These are phyloP conservation scores for Clavispora fructus DNA, from an alignment of 805 yeast species.

Conservation along the genomic window DNA sequence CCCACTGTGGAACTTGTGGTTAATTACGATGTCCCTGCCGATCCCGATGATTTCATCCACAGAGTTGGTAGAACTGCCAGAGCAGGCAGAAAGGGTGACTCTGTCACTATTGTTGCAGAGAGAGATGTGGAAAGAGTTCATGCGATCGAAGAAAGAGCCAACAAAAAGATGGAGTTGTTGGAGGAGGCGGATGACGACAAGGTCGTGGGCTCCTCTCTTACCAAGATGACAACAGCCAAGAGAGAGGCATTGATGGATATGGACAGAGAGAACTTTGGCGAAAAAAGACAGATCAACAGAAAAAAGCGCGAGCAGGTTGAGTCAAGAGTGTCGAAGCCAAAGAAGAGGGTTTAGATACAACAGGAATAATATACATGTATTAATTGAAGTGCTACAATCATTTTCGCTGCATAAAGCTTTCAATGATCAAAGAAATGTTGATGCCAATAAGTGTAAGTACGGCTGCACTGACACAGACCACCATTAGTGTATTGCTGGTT, in stretches of 20 bases:
- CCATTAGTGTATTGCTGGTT: constrained; percentile 25
- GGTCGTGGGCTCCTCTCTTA: constrained; percentile 68
- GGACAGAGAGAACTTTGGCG: constrained; percentile 90
- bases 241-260: constrained; percentile 89
- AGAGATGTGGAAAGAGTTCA: constrained; percentile 76
- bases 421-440: constrained; percentile 24
- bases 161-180: constrained; percentile 72
- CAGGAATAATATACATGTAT: background rate
- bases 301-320: constrained; percentile 23
- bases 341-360: background rate
- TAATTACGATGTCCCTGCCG: constrained; percentile 91
- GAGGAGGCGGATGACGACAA: constrained; percentile 67
- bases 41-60: constrained; percentile 94
- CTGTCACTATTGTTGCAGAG: constrained; percentile 78
- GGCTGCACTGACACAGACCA: constrained; percentile 27
- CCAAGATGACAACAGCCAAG: constrained; percentile 71
- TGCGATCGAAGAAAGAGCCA: constrained; percentile 82
- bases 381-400: background rate
- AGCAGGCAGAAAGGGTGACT: constrained; percentile 87
- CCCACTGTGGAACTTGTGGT: constrained; percentile 87
- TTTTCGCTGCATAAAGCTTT: constrained; percentile 3
- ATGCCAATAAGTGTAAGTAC: constrained; percentile 32
- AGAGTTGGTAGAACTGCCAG: constrained; percentile 99
- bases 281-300: constrained; percentile 50
- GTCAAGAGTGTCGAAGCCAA: background rate